Base-by-base conservation (phyloP, 2,329 filamentous ascomycete species). In the Mollisiaceae sp. region DNA sequence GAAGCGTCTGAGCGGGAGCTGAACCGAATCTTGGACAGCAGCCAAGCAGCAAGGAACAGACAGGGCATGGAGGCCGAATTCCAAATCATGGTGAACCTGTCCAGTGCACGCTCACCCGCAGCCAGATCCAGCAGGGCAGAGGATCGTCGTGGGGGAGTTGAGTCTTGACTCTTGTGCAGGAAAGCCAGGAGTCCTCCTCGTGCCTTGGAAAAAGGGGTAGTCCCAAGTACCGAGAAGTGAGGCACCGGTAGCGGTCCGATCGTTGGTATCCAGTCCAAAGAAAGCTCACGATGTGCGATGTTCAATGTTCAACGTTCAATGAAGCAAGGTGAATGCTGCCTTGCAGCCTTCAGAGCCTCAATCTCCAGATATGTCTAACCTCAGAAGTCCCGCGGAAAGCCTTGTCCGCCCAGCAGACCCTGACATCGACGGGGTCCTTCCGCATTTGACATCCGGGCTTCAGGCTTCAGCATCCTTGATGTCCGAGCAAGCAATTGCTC, bases 1-100 rank as follows among this genome's bases (percentile, higher is more conserved):
- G 27, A 32, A 32, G 27, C 14, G 32, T 57, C 55, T 12, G 55
- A 57, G 55, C 55, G 55, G 35, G 18, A 54, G 50, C 50, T 2
- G 24, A 35, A 54, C n/a, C 8, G 18, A 20, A 24, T 50, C 45
- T 24, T 24, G 18, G 20, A 50, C 45, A 22, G n/a, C 18, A n/a
- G 45, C 45, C n/a, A 50, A 50, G 45, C 45, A 36, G 35, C 55
- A 57, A 41, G 55, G 55, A 38, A 57, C 55, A 57, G 18, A 35
- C 15, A 32, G 27, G 27, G 27, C 36, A 2, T 57, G 55, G 27
- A 57, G 4, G 55, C 24, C 32, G 18, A 38, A 57, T 57, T 57
- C 55, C 55, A 57, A 57, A 57, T 57, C 55, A 57, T 57, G 24
- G 52, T 35, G 36, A 57, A 14, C 18, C 35, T 8, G 27, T 39